These are phyloP conservation scores for Intubia oerlemansii DNA, from an alignment of 2,329 filamentous ascomycete genomes.

Conservation along the genomic window DNA sequence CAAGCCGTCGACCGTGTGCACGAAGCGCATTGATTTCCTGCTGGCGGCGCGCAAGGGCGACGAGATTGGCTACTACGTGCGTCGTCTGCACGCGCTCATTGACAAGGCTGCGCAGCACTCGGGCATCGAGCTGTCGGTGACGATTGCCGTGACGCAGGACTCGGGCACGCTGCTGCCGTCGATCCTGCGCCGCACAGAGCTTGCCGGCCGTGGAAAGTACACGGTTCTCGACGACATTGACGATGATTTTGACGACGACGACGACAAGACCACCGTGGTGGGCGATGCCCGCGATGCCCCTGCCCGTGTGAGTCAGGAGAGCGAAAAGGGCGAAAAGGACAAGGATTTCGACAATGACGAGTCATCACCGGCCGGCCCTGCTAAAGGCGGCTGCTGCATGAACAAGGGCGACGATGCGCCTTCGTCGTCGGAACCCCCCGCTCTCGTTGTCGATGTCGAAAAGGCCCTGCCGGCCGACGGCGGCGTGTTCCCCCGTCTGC, in stretches of 20 bases:
- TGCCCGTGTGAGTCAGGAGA: no score
- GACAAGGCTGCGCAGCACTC: conserved; percentile 16
- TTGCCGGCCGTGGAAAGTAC: no score
- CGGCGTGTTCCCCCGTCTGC: neutral
- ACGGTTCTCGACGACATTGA: no score
- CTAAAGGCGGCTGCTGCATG: no score
- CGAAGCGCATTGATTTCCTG: conserved; percentile 29
- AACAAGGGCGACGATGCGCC: no score
- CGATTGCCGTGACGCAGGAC: conserved; percentile 29
- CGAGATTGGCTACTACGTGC: conserved; percentile 33
- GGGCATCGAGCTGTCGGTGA: conserved; percentile 27
- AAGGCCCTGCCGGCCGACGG: conserved; percentile 6
- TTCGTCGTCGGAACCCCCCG: no score
- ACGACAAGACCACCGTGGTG: neutral
- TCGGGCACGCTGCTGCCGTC: neutral
- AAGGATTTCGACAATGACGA: neutral
- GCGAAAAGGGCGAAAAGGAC: neutral
- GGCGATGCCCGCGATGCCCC: no score
- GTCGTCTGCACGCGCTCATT: conserved; percentile 24
- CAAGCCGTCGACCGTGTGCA: conserved; percentile 19
- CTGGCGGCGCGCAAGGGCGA: conserved; percentile 27
- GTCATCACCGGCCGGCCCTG: neutral
- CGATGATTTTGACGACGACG: neutral
- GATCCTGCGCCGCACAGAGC: neutral
- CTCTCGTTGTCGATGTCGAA: conserved; percentile 13